These are phyloP conservation scores for Cercospora sp. DNA, from an alignment of 2,329 filamentous ascomycete genomes.

Conservation along the genomic window DNA sequence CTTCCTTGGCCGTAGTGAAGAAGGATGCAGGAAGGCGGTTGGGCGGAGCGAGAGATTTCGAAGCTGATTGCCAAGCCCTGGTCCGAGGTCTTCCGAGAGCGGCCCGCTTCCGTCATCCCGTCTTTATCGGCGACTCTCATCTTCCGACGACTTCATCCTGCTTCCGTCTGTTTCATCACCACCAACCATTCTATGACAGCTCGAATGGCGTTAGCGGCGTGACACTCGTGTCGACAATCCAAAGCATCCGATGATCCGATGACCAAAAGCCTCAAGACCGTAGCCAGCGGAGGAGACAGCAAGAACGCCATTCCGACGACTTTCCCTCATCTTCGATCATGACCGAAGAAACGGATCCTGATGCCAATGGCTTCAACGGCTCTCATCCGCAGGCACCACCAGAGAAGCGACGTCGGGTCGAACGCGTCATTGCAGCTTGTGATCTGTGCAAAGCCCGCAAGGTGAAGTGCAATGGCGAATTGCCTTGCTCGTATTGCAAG, in stretches of 20 bases:
- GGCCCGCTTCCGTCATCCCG: neutral
- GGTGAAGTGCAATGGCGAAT: slow-evolving; percentile 55
- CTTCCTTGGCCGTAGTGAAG: no score
- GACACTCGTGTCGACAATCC: neutral
- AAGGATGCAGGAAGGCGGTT: no score
- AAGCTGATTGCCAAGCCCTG: neutral
- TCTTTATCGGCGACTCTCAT: neutral
- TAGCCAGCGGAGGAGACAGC: neutral
- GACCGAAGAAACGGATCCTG: neutral
- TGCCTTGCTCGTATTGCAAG: slow-evolving; percentile 54
- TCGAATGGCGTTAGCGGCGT: neutral
- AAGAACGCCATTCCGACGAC: neutral
- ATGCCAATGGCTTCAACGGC: neutral
- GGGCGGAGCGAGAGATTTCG: neutral
- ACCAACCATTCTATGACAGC: neutral
- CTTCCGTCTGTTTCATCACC: neutral
- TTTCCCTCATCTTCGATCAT: neutral
- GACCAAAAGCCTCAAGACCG: neutral
- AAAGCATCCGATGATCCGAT: neutral
- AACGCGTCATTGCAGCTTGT: slow-evolving; percentile 42
- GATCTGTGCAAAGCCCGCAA: slow-evolving; percentile 51
- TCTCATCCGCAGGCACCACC: neutral
- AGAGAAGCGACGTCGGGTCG: slow-evolving; percentile 26
- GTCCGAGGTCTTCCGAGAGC: neutral
- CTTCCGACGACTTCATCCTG: neutral